Percentiles rank a stretch among this genome's conserved stretches.
These are phyloP conservation scores for Bidens hawaiensis DNA, from an alignment of 140 eudicot genomes.

Conservation along the genomic window DNA sequence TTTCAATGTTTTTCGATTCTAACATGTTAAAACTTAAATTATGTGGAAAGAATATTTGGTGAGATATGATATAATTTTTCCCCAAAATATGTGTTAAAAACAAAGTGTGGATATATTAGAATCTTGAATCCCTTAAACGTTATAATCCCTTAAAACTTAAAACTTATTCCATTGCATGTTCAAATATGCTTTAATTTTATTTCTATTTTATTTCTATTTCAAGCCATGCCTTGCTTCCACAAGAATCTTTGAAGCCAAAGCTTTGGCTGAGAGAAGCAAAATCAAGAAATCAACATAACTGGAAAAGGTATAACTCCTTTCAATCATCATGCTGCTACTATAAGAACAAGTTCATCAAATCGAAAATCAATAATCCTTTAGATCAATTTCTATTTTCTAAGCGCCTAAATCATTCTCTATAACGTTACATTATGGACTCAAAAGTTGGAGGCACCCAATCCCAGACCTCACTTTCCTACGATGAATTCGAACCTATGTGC, in stretches of 20 bases:
- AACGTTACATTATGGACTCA: conserved; percentile 25
- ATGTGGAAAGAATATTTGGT: no score
- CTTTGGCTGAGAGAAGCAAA: conserved; percentile 16
- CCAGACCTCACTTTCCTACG: conserved; percentile 18
- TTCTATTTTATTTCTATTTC: conserved; percentile 9
- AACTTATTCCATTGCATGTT: conserved; percentile 18
- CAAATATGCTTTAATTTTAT: conserved; percentile 16
- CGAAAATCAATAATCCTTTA: conserved; percentile 10
- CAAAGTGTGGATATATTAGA: no score
- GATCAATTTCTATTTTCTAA: background rate
- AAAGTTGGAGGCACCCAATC: conserved; percentile 30
- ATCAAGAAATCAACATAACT: conserved; percentile 20
- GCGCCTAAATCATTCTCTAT: background rate
- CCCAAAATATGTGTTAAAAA: no score
- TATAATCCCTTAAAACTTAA: no score
- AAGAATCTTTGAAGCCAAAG: conserved; percentile 18
- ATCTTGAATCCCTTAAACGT: no score
- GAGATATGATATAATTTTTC: no score
- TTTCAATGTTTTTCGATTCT: no score
- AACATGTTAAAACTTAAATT: no score
- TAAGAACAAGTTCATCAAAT: conserved; percentile 21
- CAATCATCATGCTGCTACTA: conserved; percentile 14
- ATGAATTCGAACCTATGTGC: conserved; percentile 75
- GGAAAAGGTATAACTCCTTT: conserved; percentile 25
- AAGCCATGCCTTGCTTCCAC: conserved; percentile 43